Conservation (phyloP, 2,329 filamentous ascomycete genomes). For the Fusarium proliferatum region DNA sequence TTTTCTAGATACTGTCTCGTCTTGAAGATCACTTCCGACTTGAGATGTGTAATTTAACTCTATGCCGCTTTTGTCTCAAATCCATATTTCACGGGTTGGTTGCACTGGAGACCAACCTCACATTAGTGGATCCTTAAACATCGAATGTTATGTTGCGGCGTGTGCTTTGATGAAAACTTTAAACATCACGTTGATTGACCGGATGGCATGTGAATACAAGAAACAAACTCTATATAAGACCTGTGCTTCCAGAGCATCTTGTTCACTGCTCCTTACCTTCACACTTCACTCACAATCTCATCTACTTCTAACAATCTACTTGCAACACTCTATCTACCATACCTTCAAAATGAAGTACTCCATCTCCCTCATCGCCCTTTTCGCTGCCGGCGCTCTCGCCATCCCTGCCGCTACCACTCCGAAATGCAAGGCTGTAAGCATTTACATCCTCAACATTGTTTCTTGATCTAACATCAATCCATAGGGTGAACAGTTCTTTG, state of each 20-base stretch:
- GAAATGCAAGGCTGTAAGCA: background rate
- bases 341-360: background rate
- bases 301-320: background rate
- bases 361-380: background rate
- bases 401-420: background rate
- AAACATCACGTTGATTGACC: background rate
- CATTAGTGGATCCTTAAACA: background rate
- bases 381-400: background rate
- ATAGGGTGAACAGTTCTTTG: background rate
- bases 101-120: background rate
- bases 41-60: background rate
- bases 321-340: no score
- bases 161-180: background rate
- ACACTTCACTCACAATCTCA: no score
- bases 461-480: accelerated
- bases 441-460: accelerated
- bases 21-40: accelerated
- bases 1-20: accelerated
- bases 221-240: background rate
- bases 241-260: background rate
- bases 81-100: no score
- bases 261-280: background rate
- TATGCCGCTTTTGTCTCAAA: background rate
- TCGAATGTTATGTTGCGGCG: background rate
- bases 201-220: background rate